Percentiles rank a stretch among this genome's conserved stretches.
phyloP scores from a whole-genome alignment of 805 yeast species.

The Candida adriatica region DNA sequence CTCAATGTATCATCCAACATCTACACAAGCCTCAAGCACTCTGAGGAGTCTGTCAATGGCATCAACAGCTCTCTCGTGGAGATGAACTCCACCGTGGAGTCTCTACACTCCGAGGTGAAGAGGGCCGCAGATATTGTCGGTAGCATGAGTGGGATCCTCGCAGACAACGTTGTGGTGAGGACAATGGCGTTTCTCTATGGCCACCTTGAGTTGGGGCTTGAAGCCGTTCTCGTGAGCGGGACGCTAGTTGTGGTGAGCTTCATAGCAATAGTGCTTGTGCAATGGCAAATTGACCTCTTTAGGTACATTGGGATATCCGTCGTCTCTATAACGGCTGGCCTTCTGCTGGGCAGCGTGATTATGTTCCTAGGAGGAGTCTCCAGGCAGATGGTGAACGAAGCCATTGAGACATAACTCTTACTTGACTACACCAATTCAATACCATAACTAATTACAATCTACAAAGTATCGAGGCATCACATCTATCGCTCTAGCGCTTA shows the following conservation, averaged over 20 bases:
- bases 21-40: conserved; percentile 2
- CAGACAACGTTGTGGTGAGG: conserved; percentile 10
- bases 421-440: too few relatives aligned
- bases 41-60: conserved; percentile 1
- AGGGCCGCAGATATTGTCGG: conserved; percentile 7
- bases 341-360: conserved; percentile 4
- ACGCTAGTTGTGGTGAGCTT: conserved; percentile 5
- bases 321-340: conserved; percentile 3
- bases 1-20: conserved; percentile 1
- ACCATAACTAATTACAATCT: too few relatives aligned
- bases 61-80: conserved; percentile 6
- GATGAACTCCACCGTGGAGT: conserved; percentile 6
- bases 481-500: too few relatives aligned
- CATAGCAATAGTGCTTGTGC: conserved; percentile 3
- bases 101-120: conserved; percentile 4
- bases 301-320: conserved; percentile 7
- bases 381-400: conserved; percentile 4
- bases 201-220: conserved; percentile 3
- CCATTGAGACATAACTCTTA: not conserved
- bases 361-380: too few relatives aligned
- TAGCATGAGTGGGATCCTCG: conserved; percentile 7
- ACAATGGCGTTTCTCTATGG: conserved; percentile 5
- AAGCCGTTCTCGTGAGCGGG: conserved; percentile 3
- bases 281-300: conserved; percentile 11
- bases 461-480: too few relatives aligned